These are phyloP conservation scores for Plasmodium relictum DNA, from an alignment of 169 alveolate species.

Conservation along the genomic window DNA sequence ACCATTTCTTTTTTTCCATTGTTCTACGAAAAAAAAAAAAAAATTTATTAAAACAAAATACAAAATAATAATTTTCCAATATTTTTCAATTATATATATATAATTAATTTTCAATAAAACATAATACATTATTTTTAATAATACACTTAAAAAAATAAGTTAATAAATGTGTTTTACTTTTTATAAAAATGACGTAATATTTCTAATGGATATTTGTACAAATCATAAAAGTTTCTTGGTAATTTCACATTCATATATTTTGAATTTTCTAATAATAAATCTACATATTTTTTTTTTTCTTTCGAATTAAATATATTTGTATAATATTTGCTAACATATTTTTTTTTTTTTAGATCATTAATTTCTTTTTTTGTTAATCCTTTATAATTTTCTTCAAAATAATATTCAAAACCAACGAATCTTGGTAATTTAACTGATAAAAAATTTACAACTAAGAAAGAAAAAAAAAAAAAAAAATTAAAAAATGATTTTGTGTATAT, in stretches of 20 bases:
- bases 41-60: not conserved
- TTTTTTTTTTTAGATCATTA: constrained; percentile 38
- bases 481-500: not conserved
- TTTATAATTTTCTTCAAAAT: constrained; percentile 64
- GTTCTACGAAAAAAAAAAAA: constrained; percentile 43
- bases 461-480: not conserved
- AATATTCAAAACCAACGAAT: constrained; percentile 70
- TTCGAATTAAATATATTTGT: constrained; percentile 35
- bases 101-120: not conserved
- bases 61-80: not conserved
- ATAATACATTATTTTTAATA: not conserved
- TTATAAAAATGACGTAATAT: constrained; percentile 45
- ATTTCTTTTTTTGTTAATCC: constrained; percentile 62
- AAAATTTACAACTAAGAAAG: constrained; percentile 20
- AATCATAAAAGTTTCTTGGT: constrained; percentile 53
- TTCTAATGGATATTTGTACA: constrained; percentile 52
- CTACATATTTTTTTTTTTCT: constrained; percentile 52
- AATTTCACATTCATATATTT: constrained; percentile 68
- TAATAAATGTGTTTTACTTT: constrained; percentile 39
- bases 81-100: not conserved
- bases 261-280: constrained; percentile 56
- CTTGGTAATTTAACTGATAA: constrained; percentile 67
- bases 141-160: not conserved
- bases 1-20: constrained; percentile 76
- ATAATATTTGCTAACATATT: constrained; percentile 63